These are phyloP conservation scores for Aspergillus sp. DNA, from an alignment of 2,329 filamentous ascomycete genomes.

Conservation along the genomic window DNA sequence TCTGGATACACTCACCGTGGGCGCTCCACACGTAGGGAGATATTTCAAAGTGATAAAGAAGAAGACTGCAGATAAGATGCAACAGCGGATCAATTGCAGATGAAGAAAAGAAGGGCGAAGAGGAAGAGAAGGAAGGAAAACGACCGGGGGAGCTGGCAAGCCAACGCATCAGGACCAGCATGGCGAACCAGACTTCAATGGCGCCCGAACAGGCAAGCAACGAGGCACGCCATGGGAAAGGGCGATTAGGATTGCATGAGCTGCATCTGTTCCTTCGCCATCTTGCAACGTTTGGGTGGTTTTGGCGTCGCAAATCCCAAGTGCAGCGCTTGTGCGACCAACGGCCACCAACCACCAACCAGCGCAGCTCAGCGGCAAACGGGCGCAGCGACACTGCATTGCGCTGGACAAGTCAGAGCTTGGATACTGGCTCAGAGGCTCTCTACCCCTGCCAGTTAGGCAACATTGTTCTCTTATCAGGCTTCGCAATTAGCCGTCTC, in stretches of 20 bases:
- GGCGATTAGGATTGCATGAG: not conserved
- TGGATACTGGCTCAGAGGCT: not conserved
- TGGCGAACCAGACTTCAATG: not conserved
- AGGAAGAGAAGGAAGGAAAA: not conserved
- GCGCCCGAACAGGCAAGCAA: not conserved
- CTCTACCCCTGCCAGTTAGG: not conserved
- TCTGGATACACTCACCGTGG: not conserved
- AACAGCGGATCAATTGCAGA: not conserved
- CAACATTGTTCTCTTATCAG: constrained; percentile 6
- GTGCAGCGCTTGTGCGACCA: constrained; percentile 16
- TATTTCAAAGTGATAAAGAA: not conserved
- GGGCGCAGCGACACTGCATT: constrained; percentile 17
- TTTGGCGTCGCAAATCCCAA: not conserved
- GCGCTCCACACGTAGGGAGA: not conserved
- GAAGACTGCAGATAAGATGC: not conserved
- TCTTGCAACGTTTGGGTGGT: not conserved
- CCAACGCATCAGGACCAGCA: not conserved
- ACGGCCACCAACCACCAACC: constrained; percentile 7
- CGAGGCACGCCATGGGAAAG: not conserved
- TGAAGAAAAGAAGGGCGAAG: not conserved
- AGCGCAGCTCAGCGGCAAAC: constrained; percentile 7
- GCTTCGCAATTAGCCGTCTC: not conserved
- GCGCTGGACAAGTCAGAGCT: constrained; percentile 24
- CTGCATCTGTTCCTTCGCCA: too few species aligned
- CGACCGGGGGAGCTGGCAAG: not conserved